Evolutionary conservation across 371 early-diverging fungal genomes (phyloP).

Genomic region (Paraphysoderma sedebokerense): DNA sequence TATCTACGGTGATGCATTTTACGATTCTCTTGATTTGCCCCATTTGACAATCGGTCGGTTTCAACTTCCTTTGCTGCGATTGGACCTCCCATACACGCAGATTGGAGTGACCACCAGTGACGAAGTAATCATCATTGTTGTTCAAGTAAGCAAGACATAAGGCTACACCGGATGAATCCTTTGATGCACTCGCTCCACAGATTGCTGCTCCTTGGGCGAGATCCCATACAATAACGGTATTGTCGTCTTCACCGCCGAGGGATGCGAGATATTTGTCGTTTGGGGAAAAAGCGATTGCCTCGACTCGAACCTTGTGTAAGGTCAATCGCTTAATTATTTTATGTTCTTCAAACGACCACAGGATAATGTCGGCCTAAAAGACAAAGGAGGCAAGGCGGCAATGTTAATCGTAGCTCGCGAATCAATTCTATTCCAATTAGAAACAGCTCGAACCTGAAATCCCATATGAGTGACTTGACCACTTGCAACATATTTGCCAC

Average conservation of each 20-base stretch:
- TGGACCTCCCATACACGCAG: conserved; percentile 27
- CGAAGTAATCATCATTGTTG: conserved; percentile 21
- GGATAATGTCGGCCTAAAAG: conserved; percentile 29
- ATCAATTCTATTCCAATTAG: not conserved
- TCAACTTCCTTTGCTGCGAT: conserved; percentile 19
- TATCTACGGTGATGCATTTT: conserved; percentile 23
- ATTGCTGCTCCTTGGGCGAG: conserved; percentile 22
- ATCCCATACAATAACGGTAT: conserved; percentile 32
- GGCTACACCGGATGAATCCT: conserved; percentile 25
- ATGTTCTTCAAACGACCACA: conserved; percentile 28
- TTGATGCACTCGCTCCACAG: conserved; percentile 28
- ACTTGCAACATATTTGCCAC: conserved; percentile 21
- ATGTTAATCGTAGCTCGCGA: not conserved
- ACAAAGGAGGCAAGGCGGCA: not conserved
- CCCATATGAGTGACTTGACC: conserved; percentile 41
- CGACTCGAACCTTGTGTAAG: conserved; percentile 33
- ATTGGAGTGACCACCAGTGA: conserved; percentile 26
- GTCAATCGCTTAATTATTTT: conserved; percentile 14
- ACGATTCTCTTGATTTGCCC: conserved; percentile 36
- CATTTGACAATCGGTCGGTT: conserved; percentile 25
- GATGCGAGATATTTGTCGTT: conserved; percentile 24
- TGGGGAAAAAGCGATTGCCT: conserved; percentile 28
- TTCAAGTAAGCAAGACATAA: conserved; percentile 20
- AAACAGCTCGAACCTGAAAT: conserved; percentile 18
- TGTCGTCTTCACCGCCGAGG: conserved; percentile 32